Percentiles rank a stretch among this genome's conserved stretches.
Evolutionary conservation across 2,329 filamentous ascomycete genomes (phyloP).

Genomic region (Xylogone sp.): DNA sequence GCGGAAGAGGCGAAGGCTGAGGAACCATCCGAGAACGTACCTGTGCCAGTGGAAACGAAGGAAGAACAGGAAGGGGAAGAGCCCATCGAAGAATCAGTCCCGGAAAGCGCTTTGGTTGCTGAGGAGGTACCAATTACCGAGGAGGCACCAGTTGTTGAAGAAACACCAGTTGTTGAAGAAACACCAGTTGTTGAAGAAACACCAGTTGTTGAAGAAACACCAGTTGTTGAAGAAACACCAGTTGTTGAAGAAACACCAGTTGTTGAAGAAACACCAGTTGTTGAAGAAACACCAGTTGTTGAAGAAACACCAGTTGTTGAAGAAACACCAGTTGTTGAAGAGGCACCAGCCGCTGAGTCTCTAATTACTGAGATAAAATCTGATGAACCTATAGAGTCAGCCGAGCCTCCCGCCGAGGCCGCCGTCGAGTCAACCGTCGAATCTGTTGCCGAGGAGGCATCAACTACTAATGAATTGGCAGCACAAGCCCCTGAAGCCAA

Average conservation of each 20-base stretch:
- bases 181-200: neutral
- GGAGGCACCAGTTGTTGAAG: conserved; percentile 1
- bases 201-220: conserved; percentile 1
- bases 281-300: conserved; percentile 1
- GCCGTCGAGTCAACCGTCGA: conserved; percentile 3
- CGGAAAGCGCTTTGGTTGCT: conserved; percentile 1
- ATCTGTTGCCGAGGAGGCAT: conserved; percentile 12
- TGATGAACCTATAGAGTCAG: conserved; percentile 7
- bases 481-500: conserved; percentile 4
- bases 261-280: neutral
- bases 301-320: conserved; percentile 1
- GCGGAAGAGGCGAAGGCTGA: conserved; percentile 4
- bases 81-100: neutral
- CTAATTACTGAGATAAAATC: conserved; percentile 1
- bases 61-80: conserved; percentile 1
- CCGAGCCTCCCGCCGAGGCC: conserved; percentile 1
- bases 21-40: neutral
- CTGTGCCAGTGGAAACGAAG: neutral
- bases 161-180: neutral
- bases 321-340: conserved; percentile 1
- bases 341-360: neutral
- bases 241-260: conserved; percentile 2
- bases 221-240: neutral
- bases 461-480: conserved; percentile 8
- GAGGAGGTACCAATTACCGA: neutral